phyloP scores from a whole-genome alignment of 345 rosid species.

The Brassica juncea region DNA sequence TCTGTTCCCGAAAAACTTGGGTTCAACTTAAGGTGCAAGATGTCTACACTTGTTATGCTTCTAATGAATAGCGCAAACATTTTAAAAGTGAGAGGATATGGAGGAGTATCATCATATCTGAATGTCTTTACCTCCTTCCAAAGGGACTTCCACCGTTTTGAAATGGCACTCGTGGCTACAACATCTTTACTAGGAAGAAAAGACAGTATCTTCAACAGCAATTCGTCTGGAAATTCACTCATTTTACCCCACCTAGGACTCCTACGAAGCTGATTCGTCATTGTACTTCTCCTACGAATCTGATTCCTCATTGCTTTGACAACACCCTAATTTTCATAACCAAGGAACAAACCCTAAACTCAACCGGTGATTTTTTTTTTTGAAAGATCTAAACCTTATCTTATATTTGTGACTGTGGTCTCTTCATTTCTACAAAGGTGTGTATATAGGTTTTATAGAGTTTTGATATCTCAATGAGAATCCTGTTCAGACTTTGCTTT shows the following conservation, averaged over 20 bases:
- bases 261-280: no score
- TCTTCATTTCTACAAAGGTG: no score
- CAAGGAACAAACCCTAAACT: background rate
- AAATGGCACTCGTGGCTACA: conserved; percentile 1
- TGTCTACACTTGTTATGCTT: background rate
- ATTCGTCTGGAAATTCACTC: conserved; percentile 5
- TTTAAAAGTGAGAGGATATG: rapidly evolving
- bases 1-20: rapidly evolving
- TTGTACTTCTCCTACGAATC: no score
- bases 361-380: background rate
- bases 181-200: background rate
- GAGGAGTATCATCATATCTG: background rate
- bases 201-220: background rate
- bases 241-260: background rate
- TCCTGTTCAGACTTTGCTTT: background rate
- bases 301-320: no score
- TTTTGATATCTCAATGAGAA: background rate
- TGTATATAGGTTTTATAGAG: background rate
- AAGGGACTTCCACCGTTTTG: conserved; percentile 7
- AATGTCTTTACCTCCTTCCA: background rate
- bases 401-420: no score
- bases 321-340: no score
- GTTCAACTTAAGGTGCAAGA: background rate
- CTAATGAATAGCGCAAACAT: background rate
- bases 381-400: no score